These are phyloP conservation scores for Teratosphaeriaceae sp. DNA, from an alignment of 2,329 filamentous ascomycete genomes.

Conservation along the genomic window DNA sequence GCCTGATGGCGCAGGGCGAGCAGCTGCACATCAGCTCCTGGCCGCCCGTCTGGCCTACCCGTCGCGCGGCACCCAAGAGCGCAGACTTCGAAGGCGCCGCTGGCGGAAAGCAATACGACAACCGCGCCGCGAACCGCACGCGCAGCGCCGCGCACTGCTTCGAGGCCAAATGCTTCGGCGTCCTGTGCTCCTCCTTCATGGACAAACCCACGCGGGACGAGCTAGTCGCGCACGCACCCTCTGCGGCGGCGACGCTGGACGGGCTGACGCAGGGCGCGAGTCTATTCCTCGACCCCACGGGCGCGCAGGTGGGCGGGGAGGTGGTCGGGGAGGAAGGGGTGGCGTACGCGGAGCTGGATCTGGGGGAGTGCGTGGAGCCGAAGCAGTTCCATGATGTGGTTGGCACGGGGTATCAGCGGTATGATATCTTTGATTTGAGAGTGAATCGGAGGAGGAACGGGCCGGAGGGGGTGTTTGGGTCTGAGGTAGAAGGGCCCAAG, in stretches of 20 bases:
- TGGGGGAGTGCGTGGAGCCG: constrained; percentile 46
- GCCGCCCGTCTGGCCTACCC: constrained; percentile 51
- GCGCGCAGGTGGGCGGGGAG: constrained; percentile 30
- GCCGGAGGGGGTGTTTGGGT: constrained; percentile 10
- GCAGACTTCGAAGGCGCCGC: not conserved
- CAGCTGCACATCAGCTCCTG: constrained; percentile 51
- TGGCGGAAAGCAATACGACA: constrained; percentile 43
- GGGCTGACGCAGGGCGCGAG: constrained; percentile 39
- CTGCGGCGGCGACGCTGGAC: constrained; percentile 28
- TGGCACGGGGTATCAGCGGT: constrained; percentile 47
- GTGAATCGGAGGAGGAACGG: constrained; percentile 37
- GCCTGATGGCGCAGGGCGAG: constrained; percentile 49
- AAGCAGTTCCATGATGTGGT: constrained; percentile 54
- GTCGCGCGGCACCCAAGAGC: constrained; percentile 5
- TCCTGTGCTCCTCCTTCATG: constrained; percentile 43
- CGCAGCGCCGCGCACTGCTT: constrained; percentile 51
- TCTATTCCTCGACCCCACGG: constrained; percentile 48
- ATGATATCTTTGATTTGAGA: constrained; percentile 48
- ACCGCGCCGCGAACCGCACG: constrained; percentile 47
- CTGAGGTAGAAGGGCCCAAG: not conserved
- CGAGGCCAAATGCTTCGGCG: constrained; percentile 51
- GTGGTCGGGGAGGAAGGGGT: constrained; percentile 44
- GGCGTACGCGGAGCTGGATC: constrained; percentile 46
- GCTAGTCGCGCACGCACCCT: constrained; percentile 25
- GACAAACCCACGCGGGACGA: constrained; percentile 29